Evolutionary conservation across 2,329 filamentous ascomycete genomes (phyloP).

Genomic region (Trichoderma sp.): DNA sequence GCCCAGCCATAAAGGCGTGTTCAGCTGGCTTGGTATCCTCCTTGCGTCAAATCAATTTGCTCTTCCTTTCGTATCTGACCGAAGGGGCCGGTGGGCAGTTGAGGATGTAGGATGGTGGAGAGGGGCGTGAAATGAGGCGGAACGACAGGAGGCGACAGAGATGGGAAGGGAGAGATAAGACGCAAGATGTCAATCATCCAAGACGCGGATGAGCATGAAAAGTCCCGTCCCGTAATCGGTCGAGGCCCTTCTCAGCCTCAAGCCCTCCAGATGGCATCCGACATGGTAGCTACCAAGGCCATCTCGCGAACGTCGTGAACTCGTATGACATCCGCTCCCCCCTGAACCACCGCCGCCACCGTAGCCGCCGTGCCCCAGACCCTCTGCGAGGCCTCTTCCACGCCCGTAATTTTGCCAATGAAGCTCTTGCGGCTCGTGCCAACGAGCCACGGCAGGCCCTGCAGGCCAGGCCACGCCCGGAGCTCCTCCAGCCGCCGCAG

Average conservation of each 20-base stretch:
- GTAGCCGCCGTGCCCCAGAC: slow-evolving; percentile 86
- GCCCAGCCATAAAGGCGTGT: neutral
- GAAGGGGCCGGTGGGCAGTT: too few species aligned
- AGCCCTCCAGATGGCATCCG: slow-evolving; percentile 85
- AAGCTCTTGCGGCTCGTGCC: slow-evolving; percentile 90
- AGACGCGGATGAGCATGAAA: neutral
- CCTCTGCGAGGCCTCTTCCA: slow-evolving; percentile 68
- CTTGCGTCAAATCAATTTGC: neutral
- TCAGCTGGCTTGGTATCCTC: neutral
- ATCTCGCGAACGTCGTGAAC: slow-evolving; percentile 92
- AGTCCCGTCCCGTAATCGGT: neutral
- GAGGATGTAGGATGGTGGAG: neutral
- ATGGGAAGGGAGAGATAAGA: neutral
- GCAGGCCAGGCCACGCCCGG: slow-evolving; percentile 63
- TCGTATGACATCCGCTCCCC: slow-evolving; percentile 86
- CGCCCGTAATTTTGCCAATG: slow-evolving; percentile 79
- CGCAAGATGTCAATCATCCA: neutral
- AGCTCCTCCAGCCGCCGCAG: slow-evolving; percentile 68
- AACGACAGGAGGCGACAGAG: neutral
- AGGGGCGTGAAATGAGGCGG: neutral
- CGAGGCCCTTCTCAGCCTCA: slow-evolving; percentile 28
- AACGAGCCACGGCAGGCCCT: slow-evolving; percentile 81
- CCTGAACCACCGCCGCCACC: slow-evolving; percentile 80
- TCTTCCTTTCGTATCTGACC: neutral
- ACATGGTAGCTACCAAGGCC: slow-evolving; percentile 79